A percentile compares a stretch with the other conserved stretches of the same genome.
These are phyloP conservation scores for Citrus trifoliata DNA, from an alignment of 345 rosid genomes.

Conservation along the genomic window DNA sequence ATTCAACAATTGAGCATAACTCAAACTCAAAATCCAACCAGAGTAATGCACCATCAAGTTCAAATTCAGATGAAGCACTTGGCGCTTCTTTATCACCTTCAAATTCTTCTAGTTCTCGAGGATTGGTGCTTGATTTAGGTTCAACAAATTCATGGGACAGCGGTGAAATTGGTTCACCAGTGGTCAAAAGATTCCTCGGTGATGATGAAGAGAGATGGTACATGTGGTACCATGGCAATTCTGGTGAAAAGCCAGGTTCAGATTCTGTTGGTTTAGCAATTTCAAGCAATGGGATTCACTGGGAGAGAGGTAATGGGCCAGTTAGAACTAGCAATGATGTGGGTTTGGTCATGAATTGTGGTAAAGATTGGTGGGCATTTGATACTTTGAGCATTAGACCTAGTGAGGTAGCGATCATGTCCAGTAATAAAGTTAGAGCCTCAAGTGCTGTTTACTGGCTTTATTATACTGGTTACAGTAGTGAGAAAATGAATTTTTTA, in stretches of 20 bases:
- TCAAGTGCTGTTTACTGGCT: conserved; percentile 79
- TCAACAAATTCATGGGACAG: conserved; percentile 57
- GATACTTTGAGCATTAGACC: conserved; percentile 68
- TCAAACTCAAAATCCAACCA: conserved; percentile 6
- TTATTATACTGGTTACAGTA: conserved; percentile 63
- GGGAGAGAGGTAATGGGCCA: conserved; percentile 63
- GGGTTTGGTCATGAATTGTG: conserved; percentile 63
- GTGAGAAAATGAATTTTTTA: conserved; percentile 39
- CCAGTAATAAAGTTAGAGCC: conserved; percentile 56
- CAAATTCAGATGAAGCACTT: conserved; percentile 10
- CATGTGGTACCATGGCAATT: conserved; percentile 85
- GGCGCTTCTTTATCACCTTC: conserved; percentile 20
- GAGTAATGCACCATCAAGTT: conserved; percentile 1
- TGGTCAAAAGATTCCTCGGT: conserved; percentile 72
- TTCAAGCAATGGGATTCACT: conserved; percentile 77
- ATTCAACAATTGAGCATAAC: conserved; percentile 14
- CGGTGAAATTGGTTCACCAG: conserved; percentile 76
- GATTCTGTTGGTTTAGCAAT: conserved; percentile 67
- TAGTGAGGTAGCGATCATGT: conserved; percentile 68
- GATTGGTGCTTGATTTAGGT: conserved; percentile 64
- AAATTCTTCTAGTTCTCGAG: conserved; percentile 27
- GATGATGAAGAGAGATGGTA: conserved; percentile 88
- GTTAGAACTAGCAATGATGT: conserved; percentile 57
- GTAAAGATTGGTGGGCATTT: conserved; percentile 85
- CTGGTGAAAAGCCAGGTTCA: conserved; percentile 28